Conservation (phyloP, 352 stramenopile species). For the Nothophytophthora sp. region DNA sequence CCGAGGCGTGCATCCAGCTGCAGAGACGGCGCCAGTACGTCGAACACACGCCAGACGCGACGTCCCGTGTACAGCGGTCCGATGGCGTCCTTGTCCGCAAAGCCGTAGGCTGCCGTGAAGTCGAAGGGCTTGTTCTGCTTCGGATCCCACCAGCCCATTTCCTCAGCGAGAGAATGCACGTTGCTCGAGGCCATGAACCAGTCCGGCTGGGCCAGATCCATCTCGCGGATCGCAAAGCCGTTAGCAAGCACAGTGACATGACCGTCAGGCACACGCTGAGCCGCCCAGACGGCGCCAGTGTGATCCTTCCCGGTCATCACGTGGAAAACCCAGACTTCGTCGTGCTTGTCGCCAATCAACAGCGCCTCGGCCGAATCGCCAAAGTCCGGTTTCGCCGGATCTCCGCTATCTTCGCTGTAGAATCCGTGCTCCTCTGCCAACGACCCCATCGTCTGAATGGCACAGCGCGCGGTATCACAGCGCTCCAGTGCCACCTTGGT, state of each 20-base stretch:
- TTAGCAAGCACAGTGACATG: conserved; percentile 93
- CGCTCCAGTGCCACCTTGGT: conserved; percentile 92
- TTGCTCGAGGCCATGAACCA: conserved; percentile 90
- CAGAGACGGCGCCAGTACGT: conserved; percentile 77
- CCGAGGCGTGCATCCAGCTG: conserved; percentile 66
- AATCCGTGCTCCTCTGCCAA: conserved; percentile 93
- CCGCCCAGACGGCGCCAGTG: conserved; percentile 90
- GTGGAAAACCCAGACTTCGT: conserved; percentile 95
- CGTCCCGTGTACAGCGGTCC: conserved; percentile 73
- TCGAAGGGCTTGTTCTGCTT: conserved; percentile 49
- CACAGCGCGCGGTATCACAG: conserved; percentile 76
- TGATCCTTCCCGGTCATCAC: conserved; percentile 91
- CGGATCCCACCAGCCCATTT: conserved; percentile 88
- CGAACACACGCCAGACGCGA: conserved; percentile 90
- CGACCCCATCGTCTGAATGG: conserved; percentile 91
- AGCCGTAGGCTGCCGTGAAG: conserved; percentile 75
- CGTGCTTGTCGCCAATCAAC: conserved; percentile 81
- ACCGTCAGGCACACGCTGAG: conserved; percentile 90
- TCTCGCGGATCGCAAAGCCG: conserved; percentile 92
- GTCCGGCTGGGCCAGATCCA: conserved; percentile 75
- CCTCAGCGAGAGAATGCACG: conserved; percentile 78
- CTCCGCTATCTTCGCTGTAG: conserved; percentile 90
- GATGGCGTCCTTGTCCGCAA: conserved; percentile 56
- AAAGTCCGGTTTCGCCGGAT: conserved; percentile 56
- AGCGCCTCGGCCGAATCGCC: conserved; percentile 85